Percentiles rank a stretch among this genome's conserved stretches.
Conservation (phyloP, 2,329 filamentous ascomycete species). For the Pyrenophora seminiperda region DNA sequence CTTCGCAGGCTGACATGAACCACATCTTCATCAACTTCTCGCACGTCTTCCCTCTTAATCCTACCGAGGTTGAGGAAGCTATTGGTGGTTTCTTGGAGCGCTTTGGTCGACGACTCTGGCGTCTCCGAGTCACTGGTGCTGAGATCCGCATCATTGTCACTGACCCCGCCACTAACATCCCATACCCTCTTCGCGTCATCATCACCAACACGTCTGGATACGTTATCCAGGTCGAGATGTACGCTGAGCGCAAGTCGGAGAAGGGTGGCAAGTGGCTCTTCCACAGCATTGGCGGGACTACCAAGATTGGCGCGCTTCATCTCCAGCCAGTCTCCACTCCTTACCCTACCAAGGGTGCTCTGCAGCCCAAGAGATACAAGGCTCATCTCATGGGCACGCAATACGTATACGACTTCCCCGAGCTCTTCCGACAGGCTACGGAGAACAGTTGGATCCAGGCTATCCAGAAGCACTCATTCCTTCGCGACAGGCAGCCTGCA, state of each 20-base stretch:
- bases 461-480: conserved; percentile 71
- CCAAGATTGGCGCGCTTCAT: conserved; percentile 94
- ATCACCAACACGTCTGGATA: conserved; percentile 99
- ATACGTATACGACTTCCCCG: conserved; percentile 99
- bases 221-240: conserved; percentile 96
- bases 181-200: conserved; percentile 91
- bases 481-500: conserved; percentile 80
- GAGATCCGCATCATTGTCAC: conserved; percentile 99
- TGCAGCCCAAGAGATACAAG: conserved; percentile 99
- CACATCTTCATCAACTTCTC: conserved; percentile 99
- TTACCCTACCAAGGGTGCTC: conserved; percentile 97
- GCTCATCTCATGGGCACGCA: conserved; percentile 98
- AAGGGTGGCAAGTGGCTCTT: conserved; percentile 95
- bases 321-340: conserved; percentile 87
- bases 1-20: conserved; percentile 99
- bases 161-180: conserved; percentile 78
- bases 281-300: conserved; percentile 94
- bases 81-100: conserved; percentile 95
- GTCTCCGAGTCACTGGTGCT: conserved; percentile 92
- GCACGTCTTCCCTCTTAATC: conserved; percentile 89
- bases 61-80: conserved; percentile 87
- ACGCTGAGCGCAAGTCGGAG: conserved; percentile 96
- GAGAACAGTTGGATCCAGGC: conserved; percentile 90
- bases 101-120: conserved; percentile 93
- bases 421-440: conserved; percentile 97